Conservation (phyloP, 1,284 basidiomycete genomes). For the Polyporus tsugae region DNA sequence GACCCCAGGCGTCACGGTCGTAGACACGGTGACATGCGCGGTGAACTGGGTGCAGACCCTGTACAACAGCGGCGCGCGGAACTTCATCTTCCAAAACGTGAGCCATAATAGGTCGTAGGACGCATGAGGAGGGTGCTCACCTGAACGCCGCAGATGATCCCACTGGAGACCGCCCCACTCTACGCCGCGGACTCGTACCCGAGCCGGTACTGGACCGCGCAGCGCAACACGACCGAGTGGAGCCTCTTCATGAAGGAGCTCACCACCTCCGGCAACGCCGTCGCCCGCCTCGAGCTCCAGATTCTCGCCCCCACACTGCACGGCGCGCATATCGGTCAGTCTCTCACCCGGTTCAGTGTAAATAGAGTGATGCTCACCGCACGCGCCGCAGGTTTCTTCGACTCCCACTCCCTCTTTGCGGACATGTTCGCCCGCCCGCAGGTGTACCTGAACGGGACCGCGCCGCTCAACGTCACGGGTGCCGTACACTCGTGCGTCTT, state of each 20-base stretch:
- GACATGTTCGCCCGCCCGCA: constrained; percentile 58
- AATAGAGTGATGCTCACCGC: not conserved
- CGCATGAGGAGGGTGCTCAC: constrained; percentile 2
- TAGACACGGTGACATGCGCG: constrained; percentile 51
- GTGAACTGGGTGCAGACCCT: constrained; percentile 50
- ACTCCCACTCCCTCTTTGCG: constrained; percentile 58
- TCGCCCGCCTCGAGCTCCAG: constrained; percentile 42
- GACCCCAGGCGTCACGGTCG: constrained; percentile 48
- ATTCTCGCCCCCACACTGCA: constrained; percentile 40
- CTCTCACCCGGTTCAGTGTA: not conserved
- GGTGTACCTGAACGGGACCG: constrained; percentile 63
- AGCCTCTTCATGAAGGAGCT: constrained; percentile 45
- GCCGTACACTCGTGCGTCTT: constrained; percentile 14
- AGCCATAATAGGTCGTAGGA: constrained; percentile 23
- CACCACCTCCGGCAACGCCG: constrained; percentile 42
- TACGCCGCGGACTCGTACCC: constrained; percentile 42
- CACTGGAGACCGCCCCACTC: constrained; percentile 42
- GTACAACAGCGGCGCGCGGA: constrained; percentile 52
- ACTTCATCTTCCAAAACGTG: constrained; percentile 59
- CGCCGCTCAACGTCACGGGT: constrained; percentile 61
- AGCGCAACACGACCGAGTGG: constrained; percentile 35
- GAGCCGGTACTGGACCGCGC: constrained; percentile 34
- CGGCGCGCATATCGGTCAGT: constrained; percentile 45
- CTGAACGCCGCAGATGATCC: constrained; percentile 39
- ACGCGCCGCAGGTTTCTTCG: constrained; percentile 50